Evolutionary conservation across 805 yeast species (phyloP).

Genomic region (Kodamaea kaohsiungensis): DNA sequence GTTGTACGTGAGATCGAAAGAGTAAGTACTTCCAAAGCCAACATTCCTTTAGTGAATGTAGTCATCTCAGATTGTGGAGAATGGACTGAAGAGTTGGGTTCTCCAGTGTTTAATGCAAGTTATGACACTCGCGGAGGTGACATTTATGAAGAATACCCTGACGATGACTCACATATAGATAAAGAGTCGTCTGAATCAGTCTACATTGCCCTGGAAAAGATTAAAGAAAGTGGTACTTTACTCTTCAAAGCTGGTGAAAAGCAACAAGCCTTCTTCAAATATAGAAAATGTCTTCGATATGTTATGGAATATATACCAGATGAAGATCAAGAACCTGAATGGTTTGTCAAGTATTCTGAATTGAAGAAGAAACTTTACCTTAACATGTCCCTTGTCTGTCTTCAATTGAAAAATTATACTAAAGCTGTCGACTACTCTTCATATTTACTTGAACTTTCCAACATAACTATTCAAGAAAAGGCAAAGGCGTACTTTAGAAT

Average conservation of each 20-base stretch:
- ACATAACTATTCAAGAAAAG: constrained; percentile 36
- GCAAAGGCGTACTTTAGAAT: constrained; percentile 63
- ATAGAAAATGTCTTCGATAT: constrained; percentile 65
- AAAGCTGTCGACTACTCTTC: constrained; percentile 55
- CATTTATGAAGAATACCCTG: constrained; percentile 74
- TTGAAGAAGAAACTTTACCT: constrained; percentile 54
- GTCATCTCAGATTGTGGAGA: constrained; percentile 59
- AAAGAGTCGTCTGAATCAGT: constrained; percentile 58
- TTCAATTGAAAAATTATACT: constrained; percentile 51
- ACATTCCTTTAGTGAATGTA: constrained; percentile 45
- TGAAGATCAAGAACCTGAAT: constrained; percentile 57
- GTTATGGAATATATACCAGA: constrained; percentile 75
- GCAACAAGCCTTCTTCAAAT: constrained; percentile 60
- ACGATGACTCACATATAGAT: constrained; percentile 62
- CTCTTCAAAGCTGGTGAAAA: constrained; percentile 55
- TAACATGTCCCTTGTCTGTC: constrained; percentile 58
- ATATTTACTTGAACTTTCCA: constrained; percentile 54
- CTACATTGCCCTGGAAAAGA: constrained; percentile 49
- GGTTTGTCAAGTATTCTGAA: constrained; percentile 49
- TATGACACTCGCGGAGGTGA: constrained; percentile 67
- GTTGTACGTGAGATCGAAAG: constrained; percentile 67
- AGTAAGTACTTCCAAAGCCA: constrained; percentile 39
- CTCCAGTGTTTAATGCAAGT: constrained; percentile 66
- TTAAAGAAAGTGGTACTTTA: constrained; percentile 67
- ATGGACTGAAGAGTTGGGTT: constrained; percentile 53